Base-by-base conservation (phyloP, 768 basidiomycete genomes). In the Tricholoma matsutake region DNA sequence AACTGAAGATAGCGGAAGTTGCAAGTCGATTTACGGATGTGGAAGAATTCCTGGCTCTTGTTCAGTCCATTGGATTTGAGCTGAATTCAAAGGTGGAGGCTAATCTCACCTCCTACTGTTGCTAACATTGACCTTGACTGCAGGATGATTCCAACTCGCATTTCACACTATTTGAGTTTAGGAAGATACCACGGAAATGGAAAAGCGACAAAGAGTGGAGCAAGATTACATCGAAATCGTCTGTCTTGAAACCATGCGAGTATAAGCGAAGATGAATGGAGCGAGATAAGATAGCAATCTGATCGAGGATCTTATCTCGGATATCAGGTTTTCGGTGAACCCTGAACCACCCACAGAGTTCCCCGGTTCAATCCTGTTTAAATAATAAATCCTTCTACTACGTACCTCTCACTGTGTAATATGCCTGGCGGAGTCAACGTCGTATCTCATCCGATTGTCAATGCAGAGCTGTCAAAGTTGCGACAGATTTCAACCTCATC, bases 1-100 rank as follows among this genome's bases (percentile, higher is more conserved):
- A 89, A 67, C 77, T 96, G 45, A 89, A 88, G 75, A 85, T 96
- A 55, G 94, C 95, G 1, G 95, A 97, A 74, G 95, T 96, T 25
- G 81, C 92, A 0, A 94, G 92, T 71, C 86, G 95, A 6, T 91
- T 97, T 67, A 80, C 82, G 2, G 81, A 85, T 57, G 71, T 87
- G 5, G 83, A 87, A 49, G 81, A 83, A 35, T 96, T 97, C 66
- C 75, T 81, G 34, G 79, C 80, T 14, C 71, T 94, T 35, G 73
- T 96, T 11, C 70, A 65, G 25, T 81, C 83, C 2, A 77, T 92
- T 56, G 95, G 95, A 4, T 97, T 96, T 76, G 81, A 80, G 54
- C 77, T 92, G 37, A 79, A 76, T 64, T 79, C 77, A 10, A 93
- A 90, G 81, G 94, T 92, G 68, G 22, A 71, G 54, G 20, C 14